A percentile compares a stretch with the other conserved stretches of the same genome.
Evolutionary conservation across 768 basidiomycete species (phyloP).

Genomic region (Mycena sanguinolenta): DNA sequence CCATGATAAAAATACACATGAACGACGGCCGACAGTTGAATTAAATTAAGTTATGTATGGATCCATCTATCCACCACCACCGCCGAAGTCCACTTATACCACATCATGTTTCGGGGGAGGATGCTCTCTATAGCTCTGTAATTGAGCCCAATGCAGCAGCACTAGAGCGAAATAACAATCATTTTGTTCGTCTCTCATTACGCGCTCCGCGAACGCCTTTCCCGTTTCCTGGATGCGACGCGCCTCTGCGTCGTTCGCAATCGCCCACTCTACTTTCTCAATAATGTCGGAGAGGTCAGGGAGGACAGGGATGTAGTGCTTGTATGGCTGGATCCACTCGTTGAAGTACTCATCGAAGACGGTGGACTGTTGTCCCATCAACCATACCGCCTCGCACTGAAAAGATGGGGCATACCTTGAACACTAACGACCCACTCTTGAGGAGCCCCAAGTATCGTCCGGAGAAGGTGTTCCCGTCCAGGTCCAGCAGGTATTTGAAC

Average conservation of each 20-base stretch:
- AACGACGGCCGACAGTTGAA: background rate
- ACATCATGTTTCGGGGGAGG: background rate
- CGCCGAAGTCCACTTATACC: too few relatives aligned
- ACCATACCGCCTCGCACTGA: background rate
- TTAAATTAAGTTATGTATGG: background rate
- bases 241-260: constrained; percentile 34
- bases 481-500: constrained; percentile 37
- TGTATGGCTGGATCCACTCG: constrained; percentile 34
- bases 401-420: constrained; percentile 24
- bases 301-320: constrained; percentile 34
- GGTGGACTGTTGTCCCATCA: constrained; percentile 25
- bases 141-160: constrained; percentile 34
- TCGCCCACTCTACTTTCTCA: constrained; percentile 37
- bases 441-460: constrained; percentile 35
- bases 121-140: constrained; percentile 25
- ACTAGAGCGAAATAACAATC: constrained; percentile 38
- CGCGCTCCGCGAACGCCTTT: constrained; percentile 30
- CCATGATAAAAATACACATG: constrained; percentile 25
- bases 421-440: constrained; percentile 35
- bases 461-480: constrained; percentile 39
- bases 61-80: background rate
- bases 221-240: constrained; percentile 35
- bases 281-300: constrained; percentile 37
- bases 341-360: constrained; percentile 37
- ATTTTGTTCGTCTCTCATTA: constrained; percentile 37